phyloP scores from a whole-genome alignment of 805 yeast species.

The Vanderwaltozyma yarrowii region DNA sequence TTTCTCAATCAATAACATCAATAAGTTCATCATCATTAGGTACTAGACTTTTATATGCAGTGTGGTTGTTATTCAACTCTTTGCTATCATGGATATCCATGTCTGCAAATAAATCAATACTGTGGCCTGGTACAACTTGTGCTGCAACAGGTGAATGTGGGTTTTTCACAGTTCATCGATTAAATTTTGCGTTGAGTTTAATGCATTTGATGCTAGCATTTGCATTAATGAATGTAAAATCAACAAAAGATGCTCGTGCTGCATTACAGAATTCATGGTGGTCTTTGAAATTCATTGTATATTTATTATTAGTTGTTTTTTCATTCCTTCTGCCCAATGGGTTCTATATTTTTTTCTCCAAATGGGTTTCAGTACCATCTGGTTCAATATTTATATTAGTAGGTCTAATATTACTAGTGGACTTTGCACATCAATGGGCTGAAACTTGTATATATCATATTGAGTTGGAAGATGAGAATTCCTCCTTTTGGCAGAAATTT shows the following conservation, averaged over 20 bases:
- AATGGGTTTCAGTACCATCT: constrained; percentile 73
- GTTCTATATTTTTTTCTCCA: constrained; percentile 86
- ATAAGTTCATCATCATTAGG: constrained; percentile 63
- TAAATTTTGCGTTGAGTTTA: constrained; percentile 78
- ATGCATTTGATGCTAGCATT: constrained; percentile 65
- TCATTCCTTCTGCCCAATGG: constrained; percentile 78
- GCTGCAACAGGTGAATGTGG: constrained; percentile 81
- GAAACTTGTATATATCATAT: constrained; percentile 88
- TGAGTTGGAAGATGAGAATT: constrained; percentile 60
- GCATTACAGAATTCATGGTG: constrained; percentile 87
- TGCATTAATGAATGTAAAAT: constrained; percentile 60
- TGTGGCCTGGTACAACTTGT: constrained; percentile 69
- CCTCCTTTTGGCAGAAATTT: constrained; percentile 63
- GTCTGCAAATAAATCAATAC: constrained; percentile 67
- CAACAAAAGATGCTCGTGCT: constrained; percentile 69
- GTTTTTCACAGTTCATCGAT: constrained; percentile 86
- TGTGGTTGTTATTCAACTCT: constrained; percentile 66
- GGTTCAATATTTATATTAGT: constrained; percentile 80
- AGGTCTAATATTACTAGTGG: constrained; percentile 83
- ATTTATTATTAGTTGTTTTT: constrained; percentile 45
- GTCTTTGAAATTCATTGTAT: constrained; percentile 60
- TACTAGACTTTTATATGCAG: constrained; percentile 81
- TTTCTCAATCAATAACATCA: constrained; percentile 41
- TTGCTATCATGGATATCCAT: constrained; percentile 80
- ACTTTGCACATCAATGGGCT: constrained; percentile 98